These are phyloP conservation scores for Curvularia sp. DNA, from an alignment of 2,329 filamentous ascomycete genomes.

Conservation along the genomic window DNA sequence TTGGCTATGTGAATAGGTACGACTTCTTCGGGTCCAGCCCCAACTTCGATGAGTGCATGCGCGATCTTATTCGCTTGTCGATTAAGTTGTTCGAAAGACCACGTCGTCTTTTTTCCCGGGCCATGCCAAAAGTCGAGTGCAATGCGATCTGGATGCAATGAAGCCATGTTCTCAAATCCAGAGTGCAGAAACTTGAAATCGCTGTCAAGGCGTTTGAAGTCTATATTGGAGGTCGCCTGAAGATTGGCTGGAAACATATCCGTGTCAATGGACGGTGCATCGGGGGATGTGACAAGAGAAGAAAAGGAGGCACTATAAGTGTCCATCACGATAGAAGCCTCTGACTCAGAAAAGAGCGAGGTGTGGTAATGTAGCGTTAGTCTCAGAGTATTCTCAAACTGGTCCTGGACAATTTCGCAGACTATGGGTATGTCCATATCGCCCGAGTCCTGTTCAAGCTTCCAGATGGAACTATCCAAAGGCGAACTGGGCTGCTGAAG, in stretches of 20 bases:
- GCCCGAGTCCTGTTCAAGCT: slow-evolving; percentile 58
- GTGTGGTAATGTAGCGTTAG: slow-evolving; percentile 67
- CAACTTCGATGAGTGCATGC: slow-evolving; percentile 34
- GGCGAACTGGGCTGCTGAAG: slow-evolving; percentile 68
- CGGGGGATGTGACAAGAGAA: slow-evolving; percentile 33
- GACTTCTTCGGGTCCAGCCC: slow-evolving; percentile 40
- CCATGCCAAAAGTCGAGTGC: slow-evolving; percentile 51
- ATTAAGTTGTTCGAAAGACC: slow-evolving; percentile 45
- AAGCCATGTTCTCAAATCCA: slow-evolving; percentile 49
- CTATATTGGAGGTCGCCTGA: slow-evolving; percentile 35
- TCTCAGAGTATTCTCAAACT: slow-evolving; percentile 59
- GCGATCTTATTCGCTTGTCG: slow-evolving; percentile 45
- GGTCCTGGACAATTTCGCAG: slow-evolving; percentile 72
- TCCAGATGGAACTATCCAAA: slow-evolving; percentile 60
- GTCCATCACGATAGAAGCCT: slow-evolving; percentile 37
- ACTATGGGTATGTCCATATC: slow-evolving; percentile 80
- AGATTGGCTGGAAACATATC: slow-evolving; percentile 30
- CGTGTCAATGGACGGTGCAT: slow-evolving; percentile 32
- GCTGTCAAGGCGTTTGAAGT: slow-evolving; percentile 19
- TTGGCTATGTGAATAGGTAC: slow-evolving; percentile 48
- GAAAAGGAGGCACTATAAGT: slow-evolving; percentile 39
- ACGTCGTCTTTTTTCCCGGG: slow-evolving; percentile 38
- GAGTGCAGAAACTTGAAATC: slow-evolving; percentile 43
- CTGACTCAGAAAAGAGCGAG: slow-evolving; percentile 35
- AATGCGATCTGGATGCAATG: slow-evolving; percentile 31